A percentile compares a stretch with the other conserved stretches of the same genome.
These are phyloP conservation scores for Pittosporum tobira DNA, from an alignment of 129 eudicot genomes.

Conservation along the genomic window DNA sequence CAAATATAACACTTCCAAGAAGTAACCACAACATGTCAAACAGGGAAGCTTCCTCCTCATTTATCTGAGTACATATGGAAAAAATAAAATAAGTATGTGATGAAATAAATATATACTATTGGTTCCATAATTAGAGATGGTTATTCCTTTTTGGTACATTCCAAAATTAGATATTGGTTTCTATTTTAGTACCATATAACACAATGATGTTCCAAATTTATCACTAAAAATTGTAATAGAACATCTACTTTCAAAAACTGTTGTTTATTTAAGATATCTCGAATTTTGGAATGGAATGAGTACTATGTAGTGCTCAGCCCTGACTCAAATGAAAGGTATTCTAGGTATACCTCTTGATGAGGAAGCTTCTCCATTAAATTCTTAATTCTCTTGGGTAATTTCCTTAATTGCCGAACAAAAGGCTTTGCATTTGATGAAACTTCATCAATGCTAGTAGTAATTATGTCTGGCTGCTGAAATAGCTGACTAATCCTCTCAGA, in stretches of 20 bases:
- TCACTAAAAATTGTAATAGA: no score
- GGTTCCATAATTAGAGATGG: no score
- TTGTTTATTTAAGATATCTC: no score
- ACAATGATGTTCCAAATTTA: no score
- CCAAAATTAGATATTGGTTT: no score
- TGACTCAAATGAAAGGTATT: constrained; percentile 5
- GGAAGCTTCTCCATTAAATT: constrained; percentile 75
- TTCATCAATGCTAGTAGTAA: constrained; percentile 64
- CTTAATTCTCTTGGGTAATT: constrained; percentile 49
- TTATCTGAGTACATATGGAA: constrained; percentile 40
- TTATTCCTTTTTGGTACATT: no score
- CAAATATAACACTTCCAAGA: constrained; percentile 96
- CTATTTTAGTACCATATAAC: no score
- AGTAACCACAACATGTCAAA: constrained; percentile 90
- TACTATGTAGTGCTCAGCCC: no score
- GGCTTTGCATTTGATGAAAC: constrained; percentile 62
- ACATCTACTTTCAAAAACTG: no score
- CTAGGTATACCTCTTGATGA: constrained; percentile 77
- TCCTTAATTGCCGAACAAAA: constrained; percentile 47
- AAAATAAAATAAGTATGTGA: neutral
- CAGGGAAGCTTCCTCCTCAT: constrained; percentile 98
- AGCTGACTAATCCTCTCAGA: constrained; percentile 40
- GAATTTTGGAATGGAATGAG: no score
- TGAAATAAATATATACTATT: neutral
- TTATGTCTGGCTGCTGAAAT: constrained; percentile 55